Conservation (phyloP, 495 filamentous ascomycete species). For the Penicillium turbatum region DNA sequence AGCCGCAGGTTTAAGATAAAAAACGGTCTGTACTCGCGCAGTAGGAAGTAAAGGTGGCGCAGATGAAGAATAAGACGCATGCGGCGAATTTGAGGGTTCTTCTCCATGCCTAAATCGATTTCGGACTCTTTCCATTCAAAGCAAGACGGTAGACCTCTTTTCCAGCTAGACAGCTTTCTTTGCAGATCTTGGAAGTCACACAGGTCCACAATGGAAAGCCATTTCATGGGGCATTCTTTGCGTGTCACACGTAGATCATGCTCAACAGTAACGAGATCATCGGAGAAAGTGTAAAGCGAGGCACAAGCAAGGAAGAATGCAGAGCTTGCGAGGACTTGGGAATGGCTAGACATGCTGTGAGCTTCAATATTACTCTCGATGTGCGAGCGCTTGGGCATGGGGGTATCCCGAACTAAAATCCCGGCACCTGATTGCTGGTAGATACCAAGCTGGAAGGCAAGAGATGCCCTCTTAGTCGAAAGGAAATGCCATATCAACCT, state of each 20-base stretch:
- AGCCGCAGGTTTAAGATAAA: constrained; percentile 11
- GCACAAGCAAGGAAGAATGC: neutral
- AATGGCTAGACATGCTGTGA: neutral
- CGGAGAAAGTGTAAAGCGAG: neutral
- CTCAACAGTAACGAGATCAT: neutral
- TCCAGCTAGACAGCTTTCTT: neutral
- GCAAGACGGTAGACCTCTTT: neutral
- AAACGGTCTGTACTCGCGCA: constrained; percentile 16
- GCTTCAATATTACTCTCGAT: neutral
- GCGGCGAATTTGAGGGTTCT: constrained; percentile 9
- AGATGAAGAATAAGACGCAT: constrained; percentile 10
- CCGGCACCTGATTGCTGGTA: neutral
- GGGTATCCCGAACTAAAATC: neutral
- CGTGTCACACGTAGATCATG: neutral
- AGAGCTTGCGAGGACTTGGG: neutral
- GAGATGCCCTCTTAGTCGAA: constrained; percentile 9
- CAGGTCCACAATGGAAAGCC: neutral
- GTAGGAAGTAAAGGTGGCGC: constrained; percentile 17
- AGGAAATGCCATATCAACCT: constrained; percentile 18
- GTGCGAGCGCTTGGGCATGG: constrained; percentile 2
- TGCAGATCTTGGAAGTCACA: neutral
- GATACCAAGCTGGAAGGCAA: constrained; percentile 14
- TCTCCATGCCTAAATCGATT: neutral
- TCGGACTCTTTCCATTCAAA: neutral
- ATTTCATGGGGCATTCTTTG: neutral